Percentiles rank a stretch among this genome's conserved stretches.
Conservation (phyloP, 176 grass and related monocot species). For the barley (Hordeum vulgare) region DNA sequence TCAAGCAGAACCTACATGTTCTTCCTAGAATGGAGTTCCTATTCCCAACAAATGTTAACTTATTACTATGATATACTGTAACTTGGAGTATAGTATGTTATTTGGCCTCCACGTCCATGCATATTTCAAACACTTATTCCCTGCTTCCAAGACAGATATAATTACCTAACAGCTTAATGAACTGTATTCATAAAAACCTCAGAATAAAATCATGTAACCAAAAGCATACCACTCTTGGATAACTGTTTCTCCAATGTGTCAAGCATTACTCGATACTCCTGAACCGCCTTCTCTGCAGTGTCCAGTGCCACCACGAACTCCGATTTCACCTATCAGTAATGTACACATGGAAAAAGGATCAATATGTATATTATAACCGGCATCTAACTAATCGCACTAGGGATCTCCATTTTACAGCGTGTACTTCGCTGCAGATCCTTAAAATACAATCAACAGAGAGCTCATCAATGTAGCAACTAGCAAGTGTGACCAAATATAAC, state of each 20-base stretch:
- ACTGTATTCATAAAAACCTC: background rate
- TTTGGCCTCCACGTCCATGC: background rate
- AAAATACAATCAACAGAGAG: background rate
- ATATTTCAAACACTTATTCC: background rate
- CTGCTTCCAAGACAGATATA: background rate
- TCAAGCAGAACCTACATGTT: background rate
- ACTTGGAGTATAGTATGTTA: background rate
- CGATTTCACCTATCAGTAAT: conserved; percentile 70
- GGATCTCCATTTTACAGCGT: background rate
- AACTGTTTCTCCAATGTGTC: conserved; percentile 44
- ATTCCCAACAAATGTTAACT: background rate
- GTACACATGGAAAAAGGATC: background rate
- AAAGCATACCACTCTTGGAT: conserved; percentile 55
- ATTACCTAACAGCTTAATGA: conserved; percentile 3
- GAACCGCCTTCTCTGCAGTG: conserved; percentile 68
- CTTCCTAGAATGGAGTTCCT: background rate
- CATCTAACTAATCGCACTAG: background rate
- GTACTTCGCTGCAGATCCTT: background rate
- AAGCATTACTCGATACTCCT: conserved; percentile 55
- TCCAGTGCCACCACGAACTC: conserved; percentile 71
- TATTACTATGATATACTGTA: background rate
- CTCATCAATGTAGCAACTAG: background rate
- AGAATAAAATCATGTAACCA: background rate
- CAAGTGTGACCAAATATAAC: background rate
- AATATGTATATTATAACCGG: background rate